Base-by-base conservation (phyloP, 176 grass and related monocot genomes). In the Musa beccarii region DNA sequence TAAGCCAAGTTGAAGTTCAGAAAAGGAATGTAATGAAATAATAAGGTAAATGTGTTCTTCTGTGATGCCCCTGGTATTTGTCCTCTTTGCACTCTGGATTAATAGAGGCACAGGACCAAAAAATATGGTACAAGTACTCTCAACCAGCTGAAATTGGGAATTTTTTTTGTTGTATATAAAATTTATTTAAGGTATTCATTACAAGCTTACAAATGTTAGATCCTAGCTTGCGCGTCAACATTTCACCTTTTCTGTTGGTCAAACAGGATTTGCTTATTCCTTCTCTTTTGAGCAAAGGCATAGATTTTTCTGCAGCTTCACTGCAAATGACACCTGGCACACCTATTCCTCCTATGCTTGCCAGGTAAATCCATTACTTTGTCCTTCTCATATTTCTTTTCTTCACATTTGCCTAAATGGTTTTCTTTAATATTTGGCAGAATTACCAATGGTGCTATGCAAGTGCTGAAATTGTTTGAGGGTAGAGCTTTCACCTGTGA, bases 271-370 rank as follows among this genome's bases (percentile, higher is more conserved):
- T 98, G 80, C 86, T 93, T 26, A 84, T 91, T 82, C 80, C 90
- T 78, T 93, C 80, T 76, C 90, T 98, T 87, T 74, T 98, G 73
- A 87, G 80, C 79, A 83, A 93, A 89, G 90, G 86, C 25, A 14
- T 77, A 82, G 53, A 67, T 87, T 98, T 98, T 93, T 89, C 69
- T 51, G 84, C 88, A 29, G 80, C 76, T 10, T 81, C 86, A 14
- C 87, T 98, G 63, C 75, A 57, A 84, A 93, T 98, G 90, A 62
- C 91, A 68, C 80, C 90, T 63, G 95, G 95, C 56, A 93, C 82
- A 81, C 95, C 95, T 82, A 93, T 98, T 80, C 95, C 88, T 20
- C 86, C 90, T 81, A 93, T 98, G 95, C 88, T 98, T 87, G 90
- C 94, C 76, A 85, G 90, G 90, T 93, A 87, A 72, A 14, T 20